These are phyloP conservation scores for Talaromyces sp. DNA, from an alignment of 2,329 filamentous ascomycete species.

Conservation along the genomic window DNA sequence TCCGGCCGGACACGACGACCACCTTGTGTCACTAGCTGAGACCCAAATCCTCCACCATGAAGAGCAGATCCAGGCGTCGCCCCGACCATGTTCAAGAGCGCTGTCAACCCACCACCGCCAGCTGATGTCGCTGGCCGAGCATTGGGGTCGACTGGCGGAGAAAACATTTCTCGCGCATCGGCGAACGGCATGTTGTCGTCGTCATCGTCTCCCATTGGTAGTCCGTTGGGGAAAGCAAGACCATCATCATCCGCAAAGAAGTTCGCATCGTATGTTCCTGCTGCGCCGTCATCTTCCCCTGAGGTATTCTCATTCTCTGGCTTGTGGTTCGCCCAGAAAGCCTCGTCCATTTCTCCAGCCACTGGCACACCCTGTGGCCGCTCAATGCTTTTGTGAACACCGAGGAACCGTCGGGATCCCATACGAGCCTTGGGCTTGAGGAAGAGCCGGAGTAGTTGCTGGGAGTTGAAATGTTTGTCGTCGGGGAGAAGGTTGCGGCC, in stretches of 20 bases:
- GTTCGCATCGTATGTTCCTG: constrained; percentile 88
- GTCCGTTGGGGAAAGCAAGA: constrained; percentile 40
- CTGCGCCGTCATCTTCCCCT: constrained; percentile 46
- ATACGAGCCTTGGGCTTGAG: constrained; percentile 88
- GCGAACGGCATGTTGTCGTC: constrained; percentile 43
- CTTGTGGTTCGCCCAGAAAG: constrained; percentile 73
- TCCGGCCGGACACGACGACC: constrained; percentile 54
- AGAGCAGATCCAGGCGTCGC: constrained; percentile 34
- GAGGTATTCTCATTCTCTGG: constrained; percentile 47
- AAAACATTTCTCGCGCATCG: constrained; percentile 44
- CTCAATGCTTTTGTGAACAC: constrained; percentile 34
- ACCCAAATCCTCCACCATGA: constrained; percentile 52
- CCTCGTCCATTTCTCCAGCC: constrained; percentile 83
- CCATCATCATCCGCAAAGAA: constrained; percentile 78
- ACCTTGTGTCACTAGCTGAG: constrained; percentile 57
- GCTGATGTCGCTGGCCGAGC: constrained; percentile 25
- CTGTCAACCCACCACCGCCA: constrained; percentile 31
- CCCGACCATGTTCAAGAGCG: constrained; percentile 38
- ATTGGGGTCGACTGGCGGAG: constrained; percentile 30
- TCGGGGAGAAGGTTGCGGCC: constrained; percentile 89
- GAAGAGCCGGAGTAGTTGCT: constrained; percentile 81
- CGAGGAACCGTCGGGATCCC: constrained; percentile 56
- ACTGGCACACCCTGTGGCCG: constrained; percentile 48
- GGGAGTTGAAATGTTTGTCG: constrained; percentile 97
- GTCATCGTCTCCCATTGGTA: constrained; percentile 42